A percentile compares a stretch with the other conserved stretches of the same genome.
Conservation (phyloP, 176 grass and related monocot genomes). For the Urochloa ruziziensis region DNA sequence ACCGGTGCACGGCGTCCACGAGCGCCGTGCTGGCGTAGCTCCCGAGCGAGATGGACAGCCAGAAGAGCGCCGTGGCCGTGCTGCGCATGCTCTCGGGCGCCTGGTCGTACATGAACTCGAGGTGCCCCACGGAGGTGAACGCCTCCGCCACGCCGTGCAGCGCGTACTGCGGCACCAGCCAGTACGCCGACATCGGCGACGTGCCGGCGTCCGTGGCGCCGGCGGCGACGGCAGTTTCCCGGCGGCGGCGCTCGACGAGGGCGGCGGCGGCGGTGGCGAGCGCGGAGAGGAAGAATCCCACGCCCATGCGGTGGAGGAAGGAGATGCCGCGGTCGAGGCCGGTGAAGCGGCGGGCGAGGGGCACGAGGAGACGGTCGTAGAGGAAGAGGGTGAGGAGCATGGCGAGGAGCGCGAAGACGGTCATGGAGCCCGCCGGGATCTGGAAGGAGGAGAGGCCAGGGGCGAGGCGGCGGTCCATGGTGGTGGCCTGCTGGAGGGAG, state of each 20-base stretch:
- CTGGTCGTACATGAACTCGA: constrained; percentile 95
- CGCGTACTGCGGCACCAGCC: constrained; percentile 79
- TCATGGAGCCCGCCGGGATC: constrained; percentile 79
- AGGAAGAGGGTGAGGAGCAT: constrained; percentile 58
- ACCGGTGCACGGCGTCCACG: constrained; percentile 55
- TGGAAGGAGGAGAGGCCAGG: constrained; percentile 49
- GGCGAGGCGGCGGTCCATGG: constrained; percentile 73
- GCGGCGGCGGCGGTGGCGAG: constrained; percentile 52
- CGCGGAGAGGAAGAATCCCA: constrained; percentile 56
- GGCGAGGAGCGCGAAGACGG: constrained; percentile 57
- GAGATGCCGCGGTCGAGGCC: constrained; percentile 74
- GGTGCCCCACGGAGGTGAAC: constrained; percentile 70
- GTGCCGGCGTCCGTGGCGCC: constrained; percentile 48
- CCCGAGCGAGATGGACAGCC: constrained; percentile 74
- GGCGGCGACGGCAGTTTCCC: background rate
- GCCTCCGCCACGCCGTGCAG: constrained; percentile 68
- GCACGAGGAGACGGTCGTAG: constrained; percentile 64
- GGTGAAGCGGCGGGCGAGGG: constrained; percentile 56
- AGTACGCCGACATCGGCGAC: constrained; percentile 59
- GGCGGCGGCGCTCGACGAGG: constrained; percentile 56
- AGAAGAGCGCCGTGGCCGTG: constrained; percentile 68
- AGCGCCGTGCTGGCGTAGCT: constrained; percentile 75
- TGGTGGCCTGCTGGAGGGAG: constrained; percentile 71
- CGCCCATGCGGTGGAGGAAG: constrained; percentile 73
- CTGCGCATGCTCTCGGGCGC: constrained; percentile 90